Conservation (phyloP, 768 basidiomycete species). For the Sistotremastrum suecicum region DNA sequence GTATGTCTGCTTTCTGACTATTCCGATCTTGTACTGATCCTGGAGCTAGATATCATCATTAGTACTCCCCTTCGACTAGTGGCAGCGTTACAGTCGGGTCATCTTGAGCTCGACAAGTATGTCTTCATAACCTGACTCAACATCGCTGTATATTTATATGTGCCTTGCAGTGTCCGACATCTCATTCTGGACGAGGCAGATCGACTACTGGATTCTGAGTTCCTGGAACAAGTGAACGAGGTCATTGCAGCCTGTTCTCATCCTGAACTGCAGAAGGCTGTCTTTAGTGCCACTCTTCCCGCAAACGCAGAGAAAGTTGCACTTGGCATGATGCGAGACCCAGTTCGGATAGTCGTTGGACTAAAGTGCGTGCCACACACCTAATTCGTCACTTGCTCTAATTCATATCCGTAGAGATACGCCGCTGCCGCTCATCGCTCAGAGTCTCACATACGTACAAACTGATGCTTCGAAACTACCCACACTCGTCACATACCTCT, state of each 20-base stretch:
- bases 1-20: slow-evolving; percentile 25
- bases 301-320: slow-evolving; percentile 78
- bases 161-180: slow-evolving; percentile 54
- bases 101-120: slow-evolving; percentile 60
- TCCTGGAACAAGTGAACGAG: slow-evolving; percentile 79
- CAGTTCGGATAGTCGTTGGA: slow-evolving; percentile 90
- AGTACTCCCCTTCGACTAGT: slow-evolving; percentile 87
- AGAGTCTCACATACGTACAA: slow-evolving; percentile 82
- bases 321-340: slow-evolving; percentile 70
- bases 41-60: slow-evolving; percentile 64
- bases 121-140: slow-evolving; percentile 12
- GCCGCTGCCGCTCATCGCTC: slow-evolving; percentile 79
- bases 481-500: slow-evolving; percentile 67
- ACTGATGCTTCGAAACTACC: slow-evolving; percentile 92
- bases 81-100: slow-evolving; percentile 55
- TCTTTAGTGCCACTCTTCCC: slow-evolving; percentile 93
- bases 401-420: slow-evolving; percentile 52
- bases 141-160: slow-evolving; percentile 8
- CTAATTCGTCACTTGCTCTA: neutral
- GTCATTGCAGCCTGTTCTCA: slow-evolving; percentile 67
- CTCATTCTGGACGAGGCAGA: slow-evolving; percentile 86
- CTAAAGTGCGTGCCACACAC: slow-evolving; percentile 53
- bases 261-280: slow-evolving; percentile 61
- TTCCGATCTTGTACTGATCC: slow-evolving; percentile 6
- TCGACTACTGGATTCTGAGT: slow-evolving; percentile 80